Conservation (phyloP, 352 stramenopile genomes). For the Globisporangium camurandrum region DNA sequence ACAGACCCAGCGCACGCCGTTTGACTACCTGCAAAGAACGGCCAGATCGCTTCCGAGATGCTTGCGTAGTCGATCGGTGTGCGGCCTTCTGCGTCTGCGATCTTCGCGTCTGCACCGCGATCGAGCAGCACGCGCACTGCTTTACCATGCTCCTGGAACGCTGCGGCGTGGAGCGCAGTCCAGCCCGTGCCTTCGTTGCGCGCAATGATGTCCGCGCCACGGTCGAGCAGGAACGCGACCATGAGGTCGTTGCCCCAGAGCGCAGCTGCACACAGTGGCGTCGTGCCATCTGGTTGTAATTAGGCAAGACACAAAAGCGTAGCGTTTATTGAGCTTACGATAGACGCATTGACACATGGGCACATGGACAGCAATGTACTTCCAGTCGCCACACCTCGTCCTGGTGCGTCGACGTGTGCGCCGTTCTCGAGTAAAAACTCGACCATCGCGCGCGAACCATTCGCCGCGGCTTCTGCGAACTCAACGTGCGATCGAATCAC, state of each 20-base stretch:
- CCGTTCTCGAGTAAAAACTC: slow-evolving; percentile 54
- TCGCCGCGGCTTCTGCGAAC: slow-evolving; percentile 52
- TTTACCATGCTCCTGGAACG: slow-evolving; percentile 64
- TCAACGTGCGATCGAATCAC: slow-evolving; percentile 57
- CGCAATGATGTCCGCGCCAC: slow-evolving; percentile 37
- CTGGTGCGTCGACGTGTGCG: slow-evolving; percentile 36
- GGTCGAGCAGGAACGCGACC: slow-evolving; percentile 50
- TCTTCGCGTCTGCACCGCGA: slow-evolving; percentile 37
- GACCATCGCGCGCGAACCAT: slow-evolving; percentile 54
- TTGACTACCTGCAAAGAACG: slow-evolving; percentile 48
- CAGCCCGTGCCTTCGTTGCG: slow-evolving; percentile 59
- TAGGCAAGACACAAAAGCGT: too few relatives aligned
- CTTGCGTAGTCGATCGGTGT: slow-evolving; percentile 59
- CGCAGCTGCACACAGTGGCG: slow-evolving; percentile 45
- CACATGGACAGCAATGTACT: too few relatives aligned
- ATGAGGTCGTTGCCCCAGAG: slow-evolving; percentile 62
- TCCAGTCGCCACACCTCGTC: slow-evolving; percentile 34
- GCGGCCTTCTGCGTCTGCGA: slow-evolving; percentile 32
- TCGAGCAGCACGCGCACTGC: slow-evolving; percentile 46
- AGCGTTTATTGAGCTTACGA: too few relatives aligned
- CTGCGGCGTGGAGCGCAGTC: slow-evolving; percentile 55
- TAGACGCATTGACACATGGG: too few relatives aligned
- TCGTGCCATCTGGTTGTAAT: slow-evolving; percentile 45
- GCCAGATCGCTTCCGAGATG: slow-evolving; percentile 67
- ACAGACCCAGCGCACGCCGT: too few relatives aligned